These are phyloP conservation scores for Sindora glabra DNA, from an alignment of 306 rosid species.

Conservation along the genomic window DNA sequence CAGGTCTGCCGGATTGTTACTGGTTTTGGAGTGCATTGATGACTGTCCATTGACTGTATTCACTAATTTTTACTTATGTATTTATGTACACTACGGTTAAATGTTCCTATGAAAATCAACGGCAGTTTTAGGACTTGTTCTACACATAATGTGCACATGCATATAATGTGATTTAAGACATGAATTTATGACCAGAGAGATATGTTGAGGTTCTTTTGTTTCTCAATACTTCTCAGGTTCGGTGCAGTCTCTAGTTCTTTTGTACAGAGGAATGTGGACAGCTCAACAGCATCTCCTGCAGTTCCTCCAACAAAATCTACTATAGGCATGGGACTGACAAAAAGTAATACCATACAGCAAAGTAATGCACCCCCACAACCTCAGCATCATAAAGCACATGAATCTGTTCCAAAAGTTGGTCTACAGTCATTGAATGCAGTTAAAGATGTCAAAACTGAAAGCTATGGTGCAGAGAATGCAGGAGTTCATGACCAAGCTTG, in stretches of 20 bases:
- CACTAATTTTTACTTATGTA: background rate
- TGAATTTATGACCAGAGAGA: background rate
- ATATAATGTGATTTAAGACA: background rate
- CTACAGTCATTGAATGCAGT: slow-evolving; percentile 31
- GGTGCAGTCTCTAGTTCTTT: slow-evolving; percentile 68
- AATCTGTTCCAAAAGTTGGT: slow-evolving; percentile 34
- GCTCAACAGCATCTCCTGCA: slow-evolving; percentile 25
- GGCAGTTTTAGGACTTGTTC: no score
- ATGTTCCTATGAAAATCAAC: no score
- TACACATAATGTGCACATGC: background rate
- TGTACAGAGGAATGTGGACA: slow-evolving; percentile 51
- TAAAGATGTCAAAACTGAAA: slow-evolving; percentile 60
- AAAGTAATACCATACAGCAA: slow-evolving; percentile 19
- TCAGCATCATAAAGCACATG: slow-evolving; percentile 25
- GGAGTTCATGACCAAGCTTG: slow-evolving; percentile 32
- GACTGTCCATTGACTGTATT: background rate
- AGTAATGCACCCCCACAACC: slow-evolving; percentile 17
- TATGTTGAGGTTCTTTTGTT: slow-evolving; percentile 1
- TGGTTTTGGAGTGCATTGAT: background rate
- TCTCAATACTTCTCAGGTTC: slow-evolving; percentile 50
- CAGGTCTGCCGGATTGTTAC: background rate
- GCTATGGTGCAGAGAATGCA: slow-evolving; percentile 31
- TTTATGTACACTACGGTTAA: background rate
- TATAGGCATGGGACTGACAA: slow-evolving; percentile 26
- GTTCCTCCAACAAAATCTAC: slow-evolving; percentile 31